Conservation (phyloP, 768 basidiomycete species). For the Astraeus odoratus region DNA sequence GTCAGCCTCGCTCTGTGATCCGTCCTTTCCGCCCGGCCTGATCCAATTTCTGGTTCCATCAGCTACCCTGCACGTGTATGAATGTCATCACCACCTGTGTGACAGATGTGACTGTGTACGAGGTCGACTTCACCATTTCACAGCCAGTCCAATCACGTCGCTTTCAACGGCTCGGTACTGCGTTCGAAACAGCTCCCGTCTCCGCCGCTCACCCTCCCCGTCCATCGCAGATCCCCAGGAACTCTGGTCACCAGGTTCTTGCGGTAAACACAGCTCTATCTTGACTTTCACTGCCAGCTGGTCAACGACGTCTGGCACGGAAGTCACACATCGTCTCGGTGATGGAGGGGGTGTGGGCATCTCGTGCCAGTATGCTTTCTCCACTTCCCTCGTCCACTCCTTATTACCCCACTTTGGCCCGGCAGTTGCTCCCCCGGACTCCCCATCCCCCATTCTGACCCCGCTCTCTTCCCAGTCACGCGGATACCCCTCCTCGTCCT, state of each 20-base stretch:
- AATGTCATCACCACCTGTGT: too few relatives aligned
- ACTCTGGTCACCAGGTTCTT: conserved; percentile 23
- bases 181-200: conserved; percentile 59
- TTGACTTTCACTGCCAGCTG: conserved; percentile 32
- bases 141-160: conserved; percentile 70
- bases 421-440: conserved; percentile 14
- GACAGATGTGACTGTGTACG: too few relatives aligned
- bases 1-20: background rate
- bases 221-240: conserved; percentile 35
- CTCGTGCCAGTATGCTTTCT: conserved; percentile 72
- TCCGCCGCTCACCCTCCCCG: conserved; percentile 35
- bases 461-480: conserved; percentile 58
- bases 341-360: conserved; percentile 41
- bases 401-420: conserved; percentile 74
- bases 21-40: background rate
- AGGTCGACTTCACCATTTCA: conserved; percentile 52
- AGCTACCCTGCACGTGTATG: too few relatives aligned
- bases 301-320: conserved; percentile 13
- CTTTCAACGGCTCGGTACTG: conserved; percentile 81
- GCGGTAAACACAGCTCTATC: conserved; percentile 34
- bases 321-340: conserved; percentile 18
- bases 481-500: conserved; percentile 60
- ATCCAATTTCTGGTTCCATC: background rate
- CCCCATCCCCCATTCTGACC: conserved; percentile 27
- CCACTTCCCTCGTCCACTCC: conserved; percentile 77